A percentile compares a stretch with the other conserved stretches of the same genome.
Conservation (phyloP, 148 eudicot genomes). For the Fagopyrum homotropicum region DNA sequence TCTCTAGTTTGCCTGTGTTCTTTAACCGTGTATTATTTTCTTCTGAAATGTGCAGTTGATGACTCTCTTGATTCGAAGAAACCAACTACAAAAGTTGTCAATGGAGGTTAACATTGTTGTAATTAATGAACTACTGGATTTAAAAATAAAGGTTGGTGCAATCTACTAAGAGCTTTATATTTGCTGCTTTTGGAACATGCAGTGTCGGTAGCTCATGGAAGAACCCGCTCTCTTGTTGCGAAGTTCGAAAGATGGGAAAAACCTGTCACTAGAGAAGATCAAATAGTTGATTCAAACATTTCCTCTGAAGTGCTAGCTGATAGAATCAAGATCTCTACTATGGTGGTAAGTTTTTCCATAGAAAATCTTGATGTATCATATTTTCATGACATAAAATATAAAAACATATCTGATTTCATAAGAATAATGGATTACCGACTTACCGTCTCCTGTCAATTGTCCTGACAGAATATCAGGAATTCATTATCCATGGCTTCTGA, state of each 20-base stretch:
- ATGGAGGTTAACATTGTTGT: conserved; percentile 49
- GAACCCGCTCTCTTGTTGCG: conserved; percentile 88
- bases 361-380: not conserved
- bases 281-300: conserved; percentile 21
- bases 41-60: conserved; percentile 24
- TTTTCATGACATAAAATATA: too few relatives aligned
- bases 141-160: not conserved
- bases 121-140: not conserved
- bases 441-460: not conserved
- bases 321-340: conserved; percentile 31
- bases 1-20: not conserved
- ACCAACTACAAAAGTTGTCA: conserved; percentile 41
- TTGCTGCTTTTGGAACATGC: conserved; percentile 21
- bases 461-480: not conserved
- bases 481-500: not conserved
- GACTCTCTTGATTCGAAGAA: conserved; percentile 24
- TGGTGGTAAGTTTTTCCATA: conserved; percentile 23
- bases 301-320: conserved; percentile 35
- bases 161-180: conserved; percentile 6
- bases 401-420: not conserved
- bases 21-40: not conserved
- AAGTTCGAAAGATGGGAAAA: conserved; percentile 70
- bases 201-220: conserved; percentile 62
- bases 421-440: not conserved
- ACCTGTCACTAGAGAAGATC: conserved; percentile 32